A percentile compares a stretch with the other conserved stretches of the same genome.
Evolutionary conservation across 179 eudicot genomes (phyloP).

Genomic region (Drosera spatulata): DNA sequence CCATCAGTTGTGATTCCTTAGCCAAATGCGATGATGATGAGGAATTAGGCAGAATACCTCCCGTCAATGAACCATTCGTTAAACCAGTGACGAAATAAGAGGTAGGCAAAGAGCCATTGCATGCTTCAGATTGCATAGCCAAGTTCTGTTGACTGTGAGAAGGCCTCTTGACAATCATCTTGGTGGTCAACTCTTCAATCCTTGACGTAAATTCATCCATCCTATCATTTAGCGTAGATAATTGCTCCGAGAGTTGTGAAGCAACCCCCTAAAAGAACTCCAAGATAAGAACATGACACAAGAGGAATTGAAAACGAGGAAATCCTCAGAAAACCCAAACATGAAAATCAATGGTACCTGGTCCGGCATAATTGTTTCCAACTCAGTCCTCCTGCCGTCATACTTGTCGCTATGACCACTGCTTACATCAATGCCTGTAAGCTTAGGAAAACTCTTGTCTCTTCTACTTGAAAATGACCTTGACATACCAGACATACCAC

Average conservation of each 20-base stretch:
- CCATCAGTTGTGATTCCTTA: constrained; percentile 64
- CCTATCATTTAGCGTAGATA: constrained; percentile 75
- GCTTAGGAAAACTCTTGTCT: constrained; percentile 47
- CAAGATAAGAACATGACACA: background rate
- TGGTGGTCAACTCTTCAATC: constrained; percentile 73
- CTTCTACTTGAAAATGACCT: constrained; percentile 62
- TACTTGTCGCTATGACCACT: constrained; percentile 11
- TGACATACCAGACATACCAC: constrained; percentile 35
- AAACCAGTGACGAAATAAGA: constrained; percentile 29
- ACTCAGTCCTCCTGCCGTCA: too few relatives aligned
- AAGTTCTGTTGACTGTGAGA: constrained; percentile 69
- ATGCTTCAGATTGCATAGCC: constrained; percentile 48
- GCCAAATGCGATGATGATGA: constrained; percentile 69
- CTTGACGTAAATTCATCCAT: constrained; percentile 86
- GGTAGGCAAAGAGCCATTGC: constrained; percentile 46
- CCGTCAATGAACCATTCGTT: constrained; percentile 41
- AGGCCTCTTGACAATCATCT: constrained; percentile 23
- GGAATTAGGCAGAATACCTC: constrained; percentile 40
- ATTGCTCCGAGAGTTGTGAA: constrained; percentile 75
- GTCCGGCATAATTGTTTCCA: too few relatives aligned
- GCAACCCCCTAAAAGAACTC: constrained; percentile 48
- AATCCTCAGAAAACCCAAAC: too few relatives aligned
- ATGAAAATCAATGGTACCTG: too few relatives aligned
- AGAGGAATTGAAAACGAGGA: too few relatives aligned
- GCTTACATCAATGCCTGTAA: constrained; percentile 52